Conservation (phyloP, 352 stramenopile genomes). For the Globisporangium emineosum region DNA sequence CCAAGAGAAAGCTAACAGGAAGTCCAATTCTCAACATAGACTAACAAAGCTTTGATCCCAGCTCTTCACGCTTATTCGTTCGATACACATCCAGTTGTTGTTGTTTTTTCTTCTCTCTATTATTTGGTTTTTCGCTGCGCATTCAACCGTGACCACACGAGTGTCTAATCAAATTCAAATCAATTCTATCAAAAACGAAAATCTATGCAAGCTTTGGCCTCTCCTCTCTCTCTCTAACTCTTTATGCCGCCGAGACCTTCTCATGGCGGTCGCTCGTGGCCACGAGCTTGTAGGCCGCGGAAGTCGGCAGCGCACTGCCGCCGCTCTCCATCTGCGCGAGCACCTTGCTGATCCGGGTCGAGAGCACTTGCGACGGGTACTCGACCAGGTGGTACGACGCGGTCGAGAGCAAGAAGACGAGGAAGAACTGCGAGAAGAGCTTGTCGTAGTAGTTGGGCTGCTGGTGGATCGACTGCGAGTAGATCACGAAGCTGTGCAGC, state of each 20-base stretch:
- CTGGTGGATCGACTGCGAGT: constrained; percentile 13
- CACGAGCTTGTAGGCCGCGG: not conserved
- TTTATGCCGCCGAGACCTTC: not conserved
- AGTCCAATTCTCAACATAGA: not conserved
- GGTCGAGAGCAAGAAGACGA: constrained; percentile 25
- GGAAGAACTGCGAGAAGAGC: constrained; percentile 17
- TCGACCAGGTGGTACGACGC: constrained; percentile 38
- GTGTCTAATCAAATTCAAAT: too few species aligned
- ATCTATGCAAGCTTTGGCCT: too few species aligned
- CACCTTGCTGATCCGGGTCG: constrained; percentile 22
- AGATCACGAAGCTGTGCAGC: constrained; percentile 40
- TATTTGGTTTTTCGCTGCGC: not conserved
- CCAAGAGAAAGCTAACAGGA: not conserved
- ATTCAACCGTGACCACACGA: too few species aligned
- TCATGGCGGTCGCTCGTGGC: not conserved
- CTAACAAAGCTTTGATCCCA: too few species aligned
- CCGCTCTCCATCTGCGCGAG: not conserved
- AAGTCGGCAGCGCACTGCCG: not conserved
- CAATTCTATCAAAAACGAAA: too few species aligned
- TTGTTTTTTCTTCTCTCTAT: not conserved
- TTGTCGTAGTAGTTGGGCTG: constrained; percentile 22
- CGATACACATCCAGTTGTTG: not conserved
- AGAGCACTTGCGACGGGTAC: constrained; percentile 36
- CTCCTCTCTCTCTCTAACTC: too few species aligned
- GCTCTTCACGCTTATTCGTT: too few species aligned